Evolutionary conservation across 805 yeast genomes (phyloP).

Genomic region (Cyberlindnera amylophila): DNA sequence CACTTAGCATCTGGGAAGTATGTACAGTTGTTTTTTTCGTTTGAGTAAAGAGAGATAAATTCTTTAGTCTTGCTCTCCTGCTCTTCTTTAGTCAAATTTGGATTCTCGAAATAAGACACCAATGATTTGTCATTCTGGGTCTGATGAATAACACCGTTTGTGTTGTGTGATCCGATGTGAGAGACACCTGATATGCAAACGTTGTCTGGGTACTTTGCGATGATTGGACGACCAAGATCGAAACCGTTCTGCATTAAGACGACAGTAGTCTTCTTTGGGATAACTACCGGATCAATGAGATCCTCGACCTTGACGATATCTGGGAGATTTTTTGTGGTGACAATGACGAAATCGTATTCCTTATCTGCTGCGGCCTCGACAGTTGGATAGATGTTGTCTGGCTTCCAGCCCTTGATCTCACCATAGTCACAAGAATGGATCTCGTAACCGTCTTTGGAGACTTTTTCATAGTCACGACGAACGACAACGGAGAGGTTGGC

Average conservation of each 20-base stretch:
- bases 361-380: constrained; percentile 46
- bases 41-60: constrained; percentile 45
- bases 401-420: constrained; percentile 47
- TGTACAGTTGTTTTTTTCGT: constrained; percentile 38
- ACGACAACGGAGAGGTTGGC: constrained; percentile 58
- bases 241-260: constrained; percentile 63
- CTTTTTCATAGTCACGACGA: constrained; percentile 59
- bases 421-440: constrained; percentile 67
- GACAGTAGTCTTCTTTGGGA: constrained; percentile 43
- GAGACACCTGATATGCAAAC: constrained; percentile 56
- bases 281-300: constrained; percentile 45
- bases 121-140: constrained; percentile 39
- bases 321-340: constrained; percentile 63
- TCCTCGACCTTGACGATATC: constrained; percentile 54
- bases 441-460: constrained; percentile 49
- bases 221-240: constrained; percentile 52
- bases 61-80: constrained; percentile 35
- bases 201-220: constrained; percentile 46
- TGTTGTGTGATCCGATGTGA: constrained; percentile 54
- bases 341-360: constrained; percentile 52
- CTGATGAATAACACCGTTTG: constrained; percentile 43
- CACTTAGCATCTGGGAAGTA: constrained; percentile 43
- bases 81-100: constrained; percentile 24
- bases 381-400: constrained; percentile 45
- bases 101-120: constrained; percentile 48